Conservation (phyloP, 495 filamentous ascomycete species). For the Penicillium turbatum region DNA sequence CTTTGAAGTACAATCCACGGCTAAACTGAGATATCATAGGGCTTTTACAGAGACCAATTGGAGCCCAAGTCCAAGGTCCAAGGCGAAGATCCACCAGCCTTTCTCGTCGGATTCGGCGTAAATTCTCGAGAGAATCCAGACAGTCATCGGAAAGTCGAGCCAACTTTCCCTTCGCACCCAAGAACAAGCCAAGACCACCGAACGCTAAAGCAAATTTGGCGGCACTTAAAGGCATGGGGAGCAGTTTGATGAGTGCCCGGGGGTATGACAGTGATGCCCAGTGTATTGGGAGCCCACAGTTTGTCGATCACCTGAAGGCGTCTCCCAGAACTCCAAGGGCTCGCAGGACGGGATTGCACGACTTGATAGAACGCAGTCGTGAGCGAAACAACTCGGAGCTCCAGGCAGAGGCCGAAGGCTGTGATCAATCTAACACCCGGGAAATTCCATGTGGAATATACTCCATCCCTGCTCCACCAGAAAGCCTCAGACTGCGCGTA, state of each 20-base stretch:
- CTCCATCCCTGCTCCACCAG: conserved; percentile 16
- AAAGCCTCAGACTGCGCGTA: neutral
- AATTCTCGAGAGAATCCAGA: conserved; percentile 35
- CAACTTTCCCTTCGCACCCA: conserved; percentile 22
- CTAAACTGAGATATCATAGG: neutral
- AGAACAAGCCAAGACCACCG: conserved; percentile 15
- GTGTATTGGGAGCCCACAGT: conserved; percentile 32
- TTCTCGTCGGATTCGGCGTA: conserved; percentile 33
- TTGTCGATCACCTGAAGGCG: conserved; percentile 3
- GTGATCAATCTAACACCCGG: neutral
- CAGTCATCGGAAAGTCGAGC: conserved; percentile 5
- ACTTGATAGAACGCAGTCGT: conserved; percentile 21
- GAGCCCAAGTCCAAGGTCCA: neutral
- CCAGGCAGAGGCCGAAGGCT: neutral
- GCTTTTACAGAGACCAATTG: neutral
- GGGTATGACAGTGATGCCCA: conserved; percentile 48
- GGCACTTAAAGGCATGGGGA: conserved; percentile 22
- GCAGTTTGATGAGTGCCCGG: conserved; percentile 40
- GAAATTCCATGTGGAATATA: conserved; percentile 14
- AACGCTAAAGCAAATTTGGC: conserved; percentile 6
- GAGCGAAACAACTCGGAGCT: conserved; percentile 15
- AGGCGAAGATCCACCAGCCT: conserved; percentile 14
- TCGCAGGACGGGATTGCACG: conserved; percentile 15
- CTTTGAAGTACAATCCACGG: no score
- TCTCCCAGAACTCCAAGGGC: conserved; percentile 4